Conservation (phyloP, 768 basidiomycete species). For the Peribolospora baueri region DNA sequence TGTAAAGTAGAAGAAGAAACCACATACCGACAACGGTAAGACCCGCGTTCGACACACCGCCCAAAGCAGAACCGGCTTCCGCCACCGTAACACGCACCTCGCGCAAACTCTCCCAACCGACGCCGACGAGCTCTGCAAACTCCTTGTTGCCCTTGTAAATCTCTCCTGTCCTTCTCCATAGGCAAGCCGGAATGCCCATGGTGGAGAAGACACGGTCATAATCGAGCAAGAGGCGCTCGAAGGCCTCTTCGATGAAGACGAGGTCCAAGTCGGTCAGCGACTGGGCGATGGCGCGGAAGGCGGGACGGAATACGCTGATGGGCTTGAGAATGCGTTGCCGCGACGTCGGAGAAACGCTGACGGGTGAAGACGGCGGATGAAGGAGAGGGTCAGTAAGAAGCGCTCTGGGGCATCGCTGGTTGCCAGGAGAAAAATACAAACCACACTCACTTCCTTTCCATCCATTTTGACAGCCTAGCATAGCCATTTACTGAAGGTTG, state of each 20-base stretch:
- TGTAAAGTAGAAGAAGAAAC: no score
- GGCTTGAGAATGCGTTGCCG: constrained; percentile 80
- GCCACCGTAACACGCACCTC: constrained; percentile 26
- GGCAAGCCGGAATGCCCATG: constrained; percentile 89
- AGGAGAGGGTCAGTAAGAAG: not conserved
- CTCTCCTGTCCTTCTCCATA: constrained; percentile 91
- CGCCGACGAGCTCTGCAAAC: constrained; percentile 69
- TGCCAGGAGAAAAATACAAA: not conserved
- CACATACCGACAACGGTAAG: no score
- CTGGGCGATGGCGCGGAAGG: constrained; percentile 38
- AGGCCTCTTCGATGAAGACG: constrained; percentile 92
- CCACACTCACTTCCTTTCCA: constrained; percentile 56
- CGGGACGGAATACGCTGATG: constrained; percentile 26
- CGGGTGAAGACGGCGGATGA: not conserved
- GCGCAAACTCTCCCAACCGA: constrained; percentile 68
- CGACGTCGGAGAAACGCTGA: constrained; percentile 65
- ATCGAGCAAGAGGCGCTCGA: constrained; percentile 79
- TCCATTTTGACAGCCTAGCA: constrained; percentile 70
- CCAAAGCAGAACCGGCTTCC: not conserved
- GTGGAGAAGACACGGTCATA: constrained; percentile 79
- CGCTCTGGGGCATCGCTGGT: not conserved
- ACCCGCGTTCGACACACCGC: no score
- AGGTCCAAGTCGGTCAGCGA: constrained; percentile 72
- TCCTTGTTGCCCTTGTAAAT: constrained; percentile 97
- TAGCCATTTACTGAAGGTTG: constrained; percentile 39